phyloP scores from a whole-genome alignment of 1,284 basidiomycete genomes.

The Afroboletus lepidellus region DNA sequence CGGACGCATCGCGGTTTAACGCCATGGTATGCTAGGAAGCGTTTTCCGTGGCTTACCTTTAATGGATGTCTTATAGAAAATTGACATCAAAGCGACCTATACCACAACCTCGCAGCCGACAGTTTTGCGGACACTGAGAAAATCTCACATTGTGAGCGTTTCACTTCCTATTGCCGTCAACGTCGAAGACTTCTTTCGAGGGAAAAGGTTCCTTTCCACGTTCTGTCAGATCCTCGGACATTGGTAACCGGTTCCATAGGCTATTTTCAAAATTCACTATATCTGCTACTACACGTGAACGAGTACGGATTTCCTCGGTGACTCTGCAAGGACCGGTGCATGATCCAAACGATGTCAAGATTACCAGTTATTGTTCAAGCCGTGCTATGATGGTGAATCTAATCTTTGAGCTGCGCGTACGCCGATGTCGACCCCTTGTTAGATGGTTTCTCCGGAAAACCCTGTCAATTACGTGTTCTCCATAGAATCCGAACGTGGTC shows the following conservation, averaged over 20 bases:
- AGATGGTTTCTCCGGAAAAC: conserved; percentile 71
- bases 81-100: conserved; percentile 62
- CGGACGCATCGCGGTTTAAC: conserved; percentile 54
- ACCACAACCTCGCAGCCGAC: conserved; percentile 52
- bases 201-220: conserved; percentile 45
- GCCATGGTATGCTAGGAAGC: conserved; percentile 46
- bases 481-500: conserved; percentile 56
- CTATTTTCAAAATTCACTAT: conserved; percentile 80
- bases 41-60: neutral
- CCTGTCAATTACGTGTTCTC: conserved; percentile 74
- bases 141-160: conserved; percentile 55
- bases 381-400: conserved; percentile 42
- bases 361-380: conserved; percentile 46
- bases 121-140: conserved; percentile 49
- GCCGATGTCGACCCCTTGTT: conserved; percentile 2
- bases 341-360: conserved; percentile 48
- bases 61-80: conserved; percentile 47
- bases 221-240: neutral
- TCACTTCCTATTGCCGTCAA: conserved; percentile 79
- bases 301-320: conserved; percentile 64
- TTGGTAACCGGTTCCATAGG: conserved; percentile 37
- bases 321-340: conserved; percentile 46
- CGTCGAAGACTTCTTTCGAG: conserved; percentile 85
- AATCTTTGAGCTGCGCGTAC: neutral
- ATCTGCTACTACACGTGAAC: conserved; percentile 68